Evolutionary conservation across 768 basidiomycete genomes (phyloP).

Genomic region (Russula lepida): DNA sequence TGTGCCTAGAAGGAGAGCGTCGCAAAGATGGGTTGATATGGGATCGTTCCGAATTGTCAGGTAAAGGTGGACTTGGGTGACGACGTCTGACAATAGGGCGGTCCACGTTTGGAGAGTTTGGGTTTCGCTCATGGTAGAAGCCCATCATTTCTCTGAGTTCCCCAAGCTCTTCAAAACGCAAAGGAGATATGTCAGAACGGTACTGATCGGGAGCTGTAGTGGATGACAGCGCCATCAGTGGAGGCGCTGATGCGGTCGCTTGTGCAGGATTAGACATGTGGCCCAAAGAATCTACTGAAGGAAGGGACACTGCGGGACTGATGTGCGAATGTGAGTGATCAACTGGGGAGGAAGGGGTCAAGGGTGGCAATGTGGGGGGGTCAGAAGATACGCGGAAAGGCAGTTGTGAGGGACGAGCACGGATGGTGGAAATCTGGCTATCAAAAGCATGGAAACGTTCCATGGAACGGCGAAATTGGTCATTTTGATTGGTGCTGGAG

Average conservation of each 20-base stretch:
- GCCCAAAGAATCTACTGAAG: conserved; percentile 9
- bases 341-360: conserved; percentile 15
- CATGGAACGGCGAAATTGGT: conserved; percentile 21
- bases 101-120: conserved; percentile 1
- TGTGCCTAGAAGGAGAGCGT: conserved; percentile 1
- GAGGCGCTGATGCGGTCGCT: background rate
- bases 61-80: conserved; percentile 5
- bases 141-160: conserved; percentile 14
- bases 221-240: background rate
- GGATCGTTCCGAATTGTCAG: background rate
- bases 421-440: conserved; percentile 21
- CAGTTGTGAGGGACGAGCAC: conserved; percentile 12
- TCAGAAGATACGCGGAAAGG: conserved; percentile 7
- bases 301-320: conserved; percentile 4
- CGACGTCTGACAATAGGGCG: conserved; percentile 3
- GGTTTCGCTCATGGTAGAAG: conserved; percentile 2
- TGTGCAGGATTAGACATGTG: background rate
- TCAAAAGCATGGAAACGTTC: conserved; percentile 22
- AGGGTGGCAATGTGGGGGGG: conserved; percentile 17
- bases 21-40: conserved; percentile 3
- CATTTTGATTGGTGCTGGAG: conserved; percentile 9
- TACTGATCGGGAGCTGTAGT: conserved; percentile 6
- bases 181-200: background rate
- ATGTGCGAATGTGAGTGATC: conserved; percentile 4
- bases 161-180: conserved; percentile 10